Evolutionary conservation across 345 rosid species (phyloP).

Genomic region (Bruguiera gymnorhiza): DNA sequence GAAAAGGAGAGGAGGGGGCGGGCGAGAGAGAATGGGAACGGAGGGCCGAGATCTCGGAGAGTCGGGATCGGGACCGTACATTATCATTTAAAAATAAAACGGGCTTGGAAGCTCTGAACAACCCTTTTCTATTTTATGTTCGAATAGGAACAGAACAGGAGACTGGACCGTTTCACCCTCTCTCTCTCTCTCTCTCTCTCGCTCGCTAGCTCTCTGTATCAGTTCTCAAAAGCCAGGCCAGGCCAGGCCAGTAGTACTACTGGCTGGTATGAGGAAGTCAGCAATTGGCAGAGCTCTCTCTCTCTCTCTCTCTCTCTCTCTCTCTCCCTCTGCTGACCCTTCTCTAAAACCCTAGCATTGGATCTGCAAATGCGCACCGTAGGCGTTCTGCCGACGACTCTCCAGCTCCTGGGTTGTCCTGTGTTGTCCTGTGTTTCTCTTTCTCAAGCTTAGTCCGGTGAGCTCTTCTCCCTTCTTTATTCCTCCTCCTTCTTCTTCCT

Average conservation of each 20-base stretch:
- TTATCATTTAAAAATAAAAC: slow-evolving; percentile 27
- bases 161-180: slow-evolving; percentile 42
- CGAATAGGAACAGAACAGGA: too few species aligned
- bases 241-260: too few species aligned
- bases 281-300: slow-evolving; percentile 31
- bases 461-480: neutral
- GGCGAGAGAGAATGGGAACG: slow-evolving; percentile 14
- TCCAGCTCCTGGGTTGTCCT: neutral
- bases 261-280: neutral
- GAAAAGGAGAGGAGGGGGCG: too few species aligned
- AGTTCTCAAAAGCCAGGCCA: too few species aligned
- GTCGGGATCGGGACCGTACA: slow-evolving; percentile 30
- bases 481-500: neutral
- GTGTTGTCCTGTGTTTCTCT: too few species aligned
- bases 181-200: slow-evolving; percentile 31
- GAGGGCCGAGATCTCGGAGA: slow-evolving; percentile 32
- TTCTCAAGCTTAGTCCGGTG: slow-evolving; percentile 40
- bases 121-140: too few species aligned
- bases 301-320: slow-evolving; percentile 14
- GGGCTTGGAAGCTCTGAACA: too few species aligned
- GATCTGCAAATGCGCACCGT: slow-evolving; percentile 43
- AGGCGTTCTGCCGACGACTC: slow-evolving; percentile 11
- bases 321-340: neutral
- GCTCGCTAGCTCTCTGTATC: slow-evolving; percentile 4
- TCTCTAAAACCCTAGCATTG: neutral